Evolutionary conservation across 2,329 filamentous ascomycete genomes (phyloP).

Genomic region (Talaromyces sp.): DNA sequence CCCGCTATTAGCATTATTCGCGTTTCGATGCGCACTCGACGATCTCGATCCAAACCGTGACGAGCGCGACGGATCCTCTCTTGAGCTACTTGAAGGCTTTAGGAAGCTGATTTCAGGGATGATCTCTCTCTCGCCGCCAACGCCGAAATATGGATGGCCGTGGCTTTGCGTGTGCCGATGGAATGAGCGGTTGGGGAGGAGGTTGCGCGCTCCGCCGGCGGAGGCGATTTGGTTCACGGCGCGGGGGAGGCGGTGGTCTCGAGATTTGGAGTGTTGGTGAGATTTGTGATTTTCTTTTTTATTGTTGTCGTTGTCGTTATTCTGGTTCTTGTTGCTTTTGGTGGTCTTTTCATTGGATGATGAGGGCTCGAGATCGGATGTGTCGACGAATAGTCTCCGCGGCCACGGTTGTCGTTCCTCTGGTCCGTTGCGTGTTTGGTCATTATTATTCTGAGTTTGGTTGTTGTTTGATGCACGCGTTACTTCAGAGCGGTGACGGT

Average conservation of each 20-base stretch:
- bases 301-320: neutral
- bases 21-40: conserved; percentile 22
- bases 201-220: conserved; percentile 28
- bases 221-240: conserved; percentile 34
- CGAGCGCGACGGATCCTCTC: conserved; percentile 29
- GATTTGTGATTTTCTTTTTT: conserved; percentile 19
- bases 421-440: conserved; percentile 1
- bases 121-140: neutral
- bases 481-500: conserved; percentile 19
- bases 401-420: conserved; percentile 22
- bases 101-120: conserved; percentile 29
- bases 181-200: conserved; percentile 30
- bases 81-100: conserved; percentile 24
- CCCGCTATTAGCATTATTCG: conserved; percentile 17
- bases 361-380: conserved; percentile 18
- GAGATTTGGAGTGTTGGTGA: conserved; percentile 31
- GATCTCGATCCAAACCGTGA: conserved; percentile 33
- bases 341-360: conserved; percentile 8
- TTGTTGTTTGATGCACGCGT: neutral
- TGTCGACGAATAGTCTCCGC: conserved; percentile 22
- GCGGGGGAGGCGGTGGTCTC: conserved; percentile 28
- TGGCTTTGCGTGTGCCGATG: conserved; percentile 3
- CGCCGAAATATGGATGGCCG: neutral
- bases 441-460: neutral
- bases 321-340: neutral